Evolutionary conservation across 2,329 filamentous ascomycete genomes (phyloP), one percentile per base, ranked within the genome.

Genomic region (Paecilomyces dactylethromorphus): DNA sequence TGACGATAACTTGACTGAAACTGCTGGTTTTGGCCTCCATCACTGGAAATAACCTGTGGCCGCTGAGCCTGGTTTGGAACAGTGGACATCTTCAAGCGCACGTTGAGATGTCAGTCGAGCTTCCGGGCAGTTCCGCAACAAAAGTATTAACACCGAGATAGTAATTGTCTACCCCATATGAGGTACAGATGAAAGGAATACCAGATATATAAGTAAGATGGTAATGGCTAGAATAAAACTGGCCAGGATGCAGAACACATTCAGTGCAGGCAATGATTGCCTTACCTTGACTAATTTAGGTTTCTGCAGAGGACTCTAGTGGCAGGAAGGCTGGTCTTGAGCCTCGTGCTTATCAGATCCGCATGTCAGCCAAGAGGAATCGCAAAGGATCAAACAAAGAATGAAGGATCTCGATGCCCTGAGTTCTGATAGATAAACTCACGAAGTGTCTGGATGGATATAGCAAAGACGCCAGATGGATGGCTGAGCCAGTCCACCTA

Each of bases 31-130:
- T 64, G 66, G 24, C 56, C 60, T 55, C 66, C 58, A 21, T 73
- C 70, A 24, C 62, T 58, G 26, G 69, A 62, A 39, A 59, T 61
- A 55, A 64, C 59, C 51, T 66, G 65, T 5, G 39, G 39, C 54
- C 65, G 63, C 49, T 68, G 66, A 52, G 32, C 53, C 51, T 71
- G 69, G 35, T 59, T 51, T 58, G 66, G 66, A 68, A 72, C 72
- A 21, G 45, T 59, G 56, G 53, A 15, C 29, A 51, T 45, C 26
- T 60, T 60, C 56, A 56, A 59, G 55, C 26, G 18, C 59, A 39
- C 24, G 4, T 32, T 26, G n/a, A 21, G 55, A 57, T 57, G 21
- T 21, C 21, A 35, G 29, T 39, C 12, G n/a, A 5, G 18, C 5
- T 45, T 45, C n/a, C n/a, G 6, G 3, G 39, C 18, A 45, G 8